Evolutionary conservation across 345 rosid genomes (phyloP), one percentile per base, ranked within the genome.

Genomic region (Salix caprea): DNA sequence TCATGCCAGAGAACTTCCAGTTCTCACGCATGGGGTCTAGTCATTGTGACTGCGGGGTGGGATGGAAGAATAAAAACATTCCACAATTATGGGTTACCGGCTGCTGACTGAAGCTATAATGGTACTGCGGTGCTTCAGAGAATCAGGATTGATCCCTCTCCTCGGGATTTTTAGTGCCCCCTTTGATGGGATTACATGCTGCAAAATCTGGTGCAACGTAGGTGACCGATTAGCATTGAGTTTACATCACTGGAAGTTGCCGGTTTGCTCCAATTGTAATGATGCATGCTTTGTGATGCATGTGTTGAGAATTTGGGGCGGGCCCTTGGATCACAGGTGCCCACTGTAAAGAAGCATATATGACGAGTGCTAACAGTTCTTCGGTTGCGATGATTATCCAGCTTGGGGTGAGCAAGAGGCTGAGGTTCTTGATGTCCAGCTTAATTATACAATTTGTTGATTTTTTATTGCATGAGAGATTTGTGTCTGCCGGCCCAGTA

Each of bases 51-150:
- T 0, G 98, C 96, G 6, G 97, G 99, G 15, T 88, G 90, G 90
- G 98, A 96, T 79, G 99, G 99, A 77, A 87, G 93, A 70, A 96
- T 96, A 69, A 86, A 91, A 83, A 89, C 96, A 21, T 96, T 91
- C 86, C 93, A 88, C 79, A 96, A 93, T 85, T 91, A 96, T 66
- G 99, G 99, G 8, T 83, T 93, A 46, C 99, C 98, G 1, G 91
- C 87, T 39, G 78, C 88, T 2, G 85, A 76, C 60, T 93, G 88
- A 94, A 73, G 62, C 65, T 67, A 37, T 44, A 19, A 68, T 48
- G 54, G 60, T 68, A 36, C 78, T 28, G 52, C 28, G 26, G 77
- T 71, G 67, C 74, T 30, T 82, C 73, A 28, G 78, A 66, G 64
- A 70, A 67, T 70, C 58, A 65, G 39, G 69, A 75, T 60, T 28